phyloP scores from a whole-genome alignment of 352 stramenopile species.

The Phytophthora crassamura region DNA sequence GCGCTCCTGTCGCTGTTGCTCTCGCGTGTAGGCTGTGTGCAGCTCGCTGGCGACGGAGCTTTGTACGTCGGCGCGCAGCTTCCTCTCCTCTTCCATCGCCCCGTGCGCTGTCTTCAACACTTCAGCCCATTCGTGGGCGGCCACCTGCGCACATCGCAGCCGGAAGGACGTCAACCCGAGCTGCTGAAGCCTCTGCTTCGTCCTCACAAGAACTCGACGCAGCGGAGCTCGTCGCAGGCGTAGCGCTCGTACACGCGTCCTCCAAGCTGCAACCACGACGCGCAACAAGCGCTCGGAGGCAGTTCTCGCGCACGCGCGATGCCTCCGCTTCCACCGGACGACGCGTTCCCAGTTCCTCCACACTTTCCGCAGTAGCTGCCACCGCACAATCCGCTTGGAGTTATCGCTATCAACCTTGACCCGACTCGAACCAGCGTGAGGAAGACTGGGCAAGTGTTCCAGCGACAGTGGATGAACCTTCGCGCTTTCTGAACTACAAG shows the following conservation, averaged over 20 bases:
- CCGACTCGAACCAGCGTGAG: not conserved
- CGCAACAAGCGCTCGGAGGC: conserved; percentile 5
- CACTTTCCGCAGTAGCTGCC: conserved; percentile 22
- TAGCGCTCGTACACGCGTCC: not conserved
- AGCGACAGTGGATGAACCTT: conserved; percentile 21
- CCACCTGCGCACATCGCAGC: conserved; percentile 41
- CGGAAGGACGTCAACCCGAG: conserved; percentile 33
- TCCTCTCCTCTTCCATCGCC: conserved; percentile 57
- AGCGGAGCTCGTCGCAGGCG: conserved; percentile 11
- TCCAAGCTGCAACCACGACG: conserved; percentile 15
- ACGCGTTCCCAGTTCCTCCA: conserved; percentile 29
- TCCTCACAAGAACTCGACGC: conserved; percentile 22
- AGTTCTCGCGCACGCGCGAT: conserved; percentile 1
- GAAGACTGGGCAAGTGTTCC: not conserved
- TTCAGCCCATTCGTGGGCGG: conserved; percentile 43
- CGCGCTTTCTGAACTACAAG: not conserved
- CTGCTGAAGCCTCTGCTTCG: conserved; percentile 11
- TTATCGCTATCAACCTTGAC: not conserved
- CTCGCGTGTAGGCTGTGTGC: conserved; percentile 28
- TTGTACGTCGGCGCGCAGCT: conserved; percentile 45
- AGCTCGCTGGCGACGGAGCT: conserved; percentile 41
- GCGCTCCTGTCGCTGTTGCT: conserved; percentile 28
- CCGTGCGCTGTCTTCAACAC: conserved; percentile 46
- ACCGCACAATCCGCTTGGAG: not conserved
- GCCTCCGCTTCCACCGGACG: conserved; percentile 17